Conservation (phyloP, 1,284 basidiomycete species). For the Heterobasidion irregulare region DNA sequence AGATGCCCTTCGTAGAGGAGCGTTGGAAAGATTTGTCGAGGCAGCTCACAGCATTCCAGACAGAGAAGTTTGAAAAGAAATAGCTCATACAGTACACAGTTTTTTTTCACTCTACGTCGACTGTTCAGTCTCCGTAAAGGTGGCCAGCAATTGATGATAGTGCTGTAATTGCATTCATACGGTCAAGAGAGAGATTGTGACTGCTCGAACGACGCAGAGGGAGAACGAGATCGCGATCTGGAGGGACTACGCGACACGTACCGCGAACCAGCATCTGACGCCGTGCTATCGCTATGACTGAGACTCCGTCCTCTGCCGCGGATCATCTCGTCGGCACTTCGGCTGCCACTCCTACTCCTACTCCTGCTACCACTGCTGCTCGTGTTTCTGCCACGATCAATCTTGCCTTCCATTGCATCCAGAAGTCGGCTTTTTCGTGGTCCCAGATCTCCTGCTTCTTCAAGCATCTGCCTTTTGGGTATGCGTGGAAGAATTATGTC, state of each 20-base stretch:
- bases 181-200: slow-evolving; percentile 53
- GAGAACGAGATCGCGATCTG: slow-evolving; percentile 21
- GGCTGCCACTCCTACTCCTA: slow-evolving; percentile 20
- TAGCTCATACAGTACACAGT: not conserved
- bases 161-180: slow-evolving; percentile 29
- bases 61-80: slow-evolving; percentile 43
- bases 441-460: slow-evolving; percentile 86
- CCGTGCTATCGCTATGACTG: slow-evolving; percentile 24
- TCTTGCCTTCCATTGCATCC: slow-evolving; percentile 73
- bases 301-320: slow-evolving; percentile 17
- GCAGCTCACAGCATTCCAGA: slow-evolving; percentile 52
- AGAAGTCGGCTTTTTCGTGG: slow-evolving; percentile 76
- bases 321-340: slow-evolving; percentile 12
- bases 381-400: slow-evolving; percentile 33
- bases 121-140: not conserved
- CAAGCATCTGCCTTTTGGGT: slow-evolving; percentile 78
- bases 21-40: slow-evolving; percentile 60
- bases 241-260: slow-evolving; percentile 60
- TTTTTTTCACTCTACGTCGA: not conserved
- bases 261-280: slow-evolving; percentile 41
- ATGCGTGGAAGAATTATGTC: slow-evolving; percentile 94
- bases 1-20: slow-evolving; percentile 56
- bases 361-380: slow-evolving; percentile 21
- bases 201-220: slow-evolving; percentile 38
- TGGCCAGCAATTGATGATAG: not conserved